phyloP scores from a whole-genome alignment of 1,284 basidiomycete genomes.

The Naganishia cerealis region DNA sequence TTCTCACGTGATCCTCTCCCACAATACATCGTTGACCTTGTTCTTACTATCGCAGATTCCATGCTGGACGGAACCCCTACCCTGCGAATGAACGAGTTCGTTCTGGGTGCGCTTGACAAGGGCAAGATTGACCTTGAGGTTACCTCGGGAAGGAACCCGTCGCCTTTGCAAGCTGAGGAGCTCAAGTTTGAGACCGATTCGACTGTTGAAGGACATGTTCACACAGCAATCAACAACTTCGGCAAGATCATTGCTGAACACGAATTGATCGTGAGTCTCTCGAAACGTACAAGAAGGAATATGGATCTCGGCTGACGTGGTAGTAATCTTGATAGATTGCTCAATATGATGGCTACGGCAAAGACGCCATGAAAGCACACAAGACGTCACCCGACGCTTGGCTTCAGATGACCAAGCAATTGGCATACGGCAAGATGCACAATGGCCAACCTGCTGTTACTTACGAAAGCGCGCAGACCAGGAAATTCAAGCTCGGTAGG shows the following conservation, averaged over 20 bases:
- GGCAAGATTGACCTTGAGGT: constrained; percentile 69
- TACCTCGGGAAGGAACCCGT: constrained; percentile 55
- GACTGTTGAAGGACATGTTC: constrained; percentile 55
- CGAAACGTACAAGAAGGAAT: background rate
- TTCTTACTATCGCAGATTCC: constrained; percentile 43
- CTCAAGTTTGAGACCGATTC: constrained; percentile 71
- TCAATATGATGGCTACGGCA: constrained; percentile 90
- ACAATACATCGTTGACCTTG: background rate
- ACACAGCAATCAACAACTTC: constrained; percentile 67
- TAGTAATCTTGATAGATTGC: constrained; percentile 59
- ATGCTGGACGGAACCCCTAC: constrained; percentile 85
- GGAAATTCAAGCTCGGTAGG: constrained; percentile 85
- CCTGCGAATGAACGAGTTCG: constrained; percentile 90
- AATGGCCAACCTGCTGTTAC: constrained; percentile 71
- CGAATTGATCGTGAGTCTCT: constrained; percentile 68
- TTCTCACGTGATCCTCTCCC: background rate
- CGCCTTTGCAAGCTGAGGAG: constrained; percentile 63
- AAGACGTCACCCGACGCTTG: constrained; percentile 90
- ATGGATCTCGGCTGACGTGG: background rate
- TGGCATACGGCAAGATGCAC: constrained; percentile 87
- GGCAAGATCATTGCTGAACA: constrained; percentile 74
- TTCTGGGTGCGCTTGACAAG: constrained; percentile 74
- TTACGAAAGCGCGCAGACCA: constrained; percentile 92
- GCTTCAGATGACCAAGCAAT: constrained; percentile 92
- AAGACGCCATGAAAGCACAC: constrained; percentile 82